These are phyloP conservation scores for Venturia asperata DNA, from an alignment of 2,329 filamentous ascomycete genomes.

Conservation along the genomic window DNA sequence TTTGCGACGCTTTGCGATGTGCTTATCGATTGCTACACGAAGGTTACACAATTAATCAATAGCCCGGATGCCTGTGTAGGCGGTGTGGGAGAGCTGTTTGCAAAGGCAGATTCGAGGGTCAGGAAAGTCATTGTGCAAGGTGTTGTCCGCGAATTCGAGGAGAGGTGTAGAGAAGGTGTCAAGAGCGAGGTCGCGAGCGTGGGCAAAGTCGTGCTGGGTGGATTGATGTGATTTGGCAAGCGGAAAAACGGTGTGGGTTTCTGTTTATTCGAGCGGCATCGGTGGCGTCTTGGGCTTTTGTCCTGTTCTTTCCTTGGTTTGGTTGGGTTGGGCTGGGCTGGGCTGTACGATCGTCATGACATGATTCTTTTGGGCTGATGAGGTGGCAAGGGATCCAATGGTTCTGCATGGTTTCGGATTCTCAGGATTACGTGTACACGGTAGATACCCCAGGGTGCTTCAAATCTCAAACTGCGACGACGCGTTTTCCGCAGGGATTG, in stretches of 20 bases:
- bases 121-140: constrained; percentile 84
- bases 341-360: no score
- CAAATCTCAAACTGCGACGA: no score
- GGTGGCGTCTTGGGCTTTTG: not conserved
- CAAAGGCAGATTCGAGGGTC: constrained; percentile 78
- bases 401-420: no score
- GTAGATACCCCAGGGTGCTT: no score
- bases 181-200: constrained; percentile 79
- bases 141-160: constrained; percentile 88
- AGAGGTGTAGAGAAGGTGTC: constrained; percentile 66
- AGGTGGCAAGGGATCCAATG: no score
- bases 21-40: constrained; percentile 83
- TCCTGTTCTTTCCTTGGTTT: no score
- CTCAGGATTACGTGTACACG: no score
- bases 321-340: no score
- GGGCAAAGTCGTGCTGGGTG: constrained; percentile 81
- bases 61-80: constrained; percentile 60
- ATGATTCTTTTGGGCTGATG: no score
- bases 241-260: not conserved
- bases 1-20: constrained; percentile 95
- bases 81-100: constrained; percentile 71
- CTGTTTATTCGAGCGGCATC: not conserved
- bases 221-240: constrained; percentile 54
- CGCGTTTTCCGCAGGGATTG: no score
- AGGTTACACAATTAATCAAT: constrained; percentile 67